Evolutionary conservation across 768 basidiomycete genomes (phyloP).

Genomic region (Russula earlei): DNA sequence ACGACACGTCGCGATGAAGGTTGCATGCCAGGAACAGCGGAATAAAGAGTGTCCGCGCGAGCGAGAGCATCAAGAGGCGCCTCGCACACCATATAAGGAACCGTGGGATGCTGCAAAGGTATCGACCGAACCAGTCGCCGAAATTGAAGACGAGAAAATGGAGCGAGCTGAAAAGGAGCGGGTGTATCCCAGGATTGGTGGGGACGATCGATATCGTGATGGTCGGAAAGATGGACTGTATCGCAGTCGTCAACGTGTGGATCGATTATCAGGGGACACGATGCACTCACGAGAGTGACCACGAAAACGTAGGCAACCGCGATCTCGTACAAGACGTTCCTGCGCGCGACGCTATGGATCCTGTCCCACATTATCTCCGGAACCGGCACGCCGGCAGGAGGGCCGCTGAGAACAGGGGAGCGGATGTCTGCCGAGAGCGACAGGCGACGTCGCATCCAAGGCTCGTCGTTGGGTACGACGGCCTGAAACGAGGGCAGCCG

Average conservation of each 20-base stretch:
- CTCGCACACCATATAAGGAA: slow-evolving; percentile 62
- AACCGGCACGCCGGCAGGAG: slow-evolving; percentile 23
- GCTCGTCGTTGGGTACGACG: slow-evolving; percentile 37
- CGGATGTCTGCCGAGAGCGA: slow-evolving; percentile 29
- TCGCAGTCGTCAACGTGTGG: neutral
- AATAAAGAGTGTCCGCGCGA: slow-evolving; percentile 71
- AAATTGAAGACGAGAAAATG: slow-evolving; percentile 72
- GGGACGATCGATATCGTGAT: slow-evolving; percentile 72
- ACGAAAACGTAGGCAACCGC: slow-evolving; percentile 69
- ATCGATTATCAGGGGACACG: too few species aligned
- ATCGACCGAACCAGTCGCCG: slow-evolving; percentile 65
- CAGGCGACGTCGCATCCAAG: slow-evolving; percentile 17
- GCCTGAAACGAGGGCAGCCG: slow-evolving; percentile 49
- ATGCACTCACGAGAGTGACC: slow-evolving; percentile 62
- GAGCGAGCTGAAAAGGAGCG: slow-evolving; percentile 70
- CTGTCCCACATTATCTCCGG: slow-evolving; percentile 29
- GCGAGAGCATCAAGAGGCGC: slow-evolving; percentile 51
- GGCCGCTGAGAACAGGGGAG: slow-evolving; percentile 30
- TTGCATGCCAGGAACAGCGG: slow-evolving; percentile 89
- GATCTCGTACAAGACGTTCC: slow-evolving; percentile 61
- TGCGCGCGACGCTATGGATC: slow-evolving; percentile 46
- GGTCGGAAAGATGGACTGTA: slow-evolving; percentile 77
- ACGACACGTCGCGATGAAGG: slow-evolving; percentile 40
- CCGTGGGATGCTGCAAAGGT: slow-evolving; percentile 52
- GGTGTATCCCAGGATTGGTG: slow-evolving; percentile 55